Evolutionary conservation across 148 eudicot genomes (phyloP).

Genomic region (Diospyros kaki): DNA sequence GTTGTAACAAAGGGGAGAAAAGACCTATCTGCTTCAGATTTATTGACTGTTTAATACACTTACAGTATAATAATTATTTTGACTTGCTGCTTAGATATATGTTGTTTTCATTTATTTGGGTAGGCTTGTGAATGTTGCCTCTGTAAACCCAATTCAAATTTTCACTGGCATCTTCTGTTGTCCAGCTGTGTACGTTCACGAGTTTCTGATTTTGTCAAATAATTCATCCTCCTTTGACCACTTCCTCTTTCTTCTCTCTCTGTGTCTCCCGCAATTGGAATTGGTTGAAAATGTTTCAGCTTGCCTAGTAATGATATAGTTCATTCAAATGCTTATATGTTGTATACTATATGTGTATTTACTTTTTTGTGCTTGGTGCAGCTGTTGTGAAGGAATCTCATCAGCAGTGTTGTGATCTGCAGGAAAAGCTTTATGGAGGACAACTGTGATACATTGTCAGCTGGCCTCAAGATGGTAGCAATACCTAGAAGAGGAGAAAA

Average conservation of each 20-base stretch:
- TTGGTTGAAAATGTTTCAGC: neutral
- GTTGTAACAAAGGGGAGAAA: neutral
- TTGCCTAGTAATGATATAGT: slow-evolving; percentile 3
- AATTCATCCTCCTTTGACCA: neutral
- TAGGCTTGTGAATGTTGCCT: slow-evolving; percentile 1
- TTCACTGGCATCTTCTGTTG: slow-evolving; percentile 6
- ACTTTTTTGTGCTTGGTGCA: neutral
- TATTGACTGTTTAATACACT: neutral
- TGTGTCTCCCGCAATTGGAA: neutral
- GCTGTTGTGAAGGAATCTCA: slow-evolving; percentile 2
- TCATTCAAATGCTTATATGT: slow-evolving; percentile 5
- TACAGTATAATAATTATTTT: neutral
- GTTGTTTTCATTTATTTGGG: neutral
- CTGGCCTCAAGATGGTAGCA: slow-evolving; percentile 39
- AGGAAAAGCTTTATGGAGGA: slow-evolving; percentile 38
- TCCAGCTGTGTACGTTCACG: neutral
- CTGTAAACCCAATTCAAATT: neutral
- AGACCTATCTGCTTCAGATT: neutral
- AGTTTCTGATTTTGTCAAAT: too few species aligned
- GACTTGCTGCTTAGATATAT: neutral
- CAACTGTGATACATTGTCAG: slow-evolving; percentile 39
- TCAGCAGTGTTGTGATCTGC: slow-evolving; percentile 27
- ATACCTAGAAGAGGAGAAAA: slow-evolving; percentile 58
- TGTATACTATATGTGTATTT: slow-evolving; percentile 6
- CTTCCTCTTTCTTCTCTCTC: neutral